Evolutionary conservation across 208 protist genomes (phyloP).

Genomic region (Trypanosoma cruzi): DNA sequence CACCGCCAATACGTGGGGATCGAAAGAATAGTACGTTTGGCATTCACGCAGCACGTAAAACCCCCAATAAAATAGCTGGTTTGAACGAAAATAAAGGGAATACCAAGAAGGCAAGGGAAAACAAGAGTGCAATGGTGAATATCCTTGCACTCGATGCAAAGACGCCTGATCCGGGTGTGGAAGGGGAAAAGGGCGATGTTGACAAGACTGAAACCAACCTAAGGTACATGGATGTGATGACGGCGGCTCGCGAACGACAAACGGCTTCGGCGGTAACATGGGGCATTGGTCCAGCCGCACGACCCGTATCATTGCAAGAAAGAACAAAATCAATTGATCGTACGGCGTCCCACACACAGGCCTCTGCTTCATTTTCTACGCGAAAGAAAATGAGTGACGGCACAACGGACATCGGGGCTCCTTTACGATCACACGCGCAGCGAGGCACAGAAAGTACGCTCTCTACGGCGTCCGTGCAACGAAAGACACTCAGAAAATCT

Average conservation of each 20-base stretch:
- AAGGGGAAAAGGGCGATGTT: background rate
- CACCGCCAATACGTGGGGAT: background rate
- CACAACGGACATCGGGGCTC: background rate
- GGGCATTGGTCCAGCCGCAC: slow-evolving; percentile 60
- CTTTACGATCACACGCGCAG: too few relatives aligned
- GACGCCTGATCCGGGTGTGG: background rate
- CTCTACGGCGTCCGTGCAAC: background rate
- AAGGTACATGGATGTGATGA: slow-evolving; percentile 27
- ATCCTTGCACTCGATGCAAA: slow-evolving; percentile 1
- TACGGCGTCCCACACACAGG: background rate
- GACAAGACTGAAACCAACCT: slow-evolving; percentile 3
- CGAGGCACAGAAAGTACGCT: background rate
- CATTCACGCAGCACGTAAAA: background rate
- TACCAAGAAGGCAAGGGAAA: background rate
- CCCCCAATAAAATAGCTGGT: background rate
- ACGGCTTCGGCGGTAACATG: slow-evolving; percentile 51
- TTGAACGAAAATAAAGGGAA: background rate
- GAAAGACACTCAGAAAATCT: background rate
- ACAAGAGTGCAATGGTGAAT: background rate
- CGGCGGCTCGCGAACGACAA: slow-evolving; percentile 29
- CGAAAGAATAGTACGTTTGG: background rate
- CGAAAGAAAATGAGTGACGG: background rate
- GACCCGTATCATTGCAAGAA: slow-evolving; percentile 28
- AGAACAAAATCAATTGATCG: background rate
- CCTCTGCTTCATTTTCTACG: background rate